Percentiles rank a stretch among this genome's conserved stretches.
Conservation (phyloP, 2,329 filamentous ascomycete genomes). For the Lachnellula suecica region DNA sequence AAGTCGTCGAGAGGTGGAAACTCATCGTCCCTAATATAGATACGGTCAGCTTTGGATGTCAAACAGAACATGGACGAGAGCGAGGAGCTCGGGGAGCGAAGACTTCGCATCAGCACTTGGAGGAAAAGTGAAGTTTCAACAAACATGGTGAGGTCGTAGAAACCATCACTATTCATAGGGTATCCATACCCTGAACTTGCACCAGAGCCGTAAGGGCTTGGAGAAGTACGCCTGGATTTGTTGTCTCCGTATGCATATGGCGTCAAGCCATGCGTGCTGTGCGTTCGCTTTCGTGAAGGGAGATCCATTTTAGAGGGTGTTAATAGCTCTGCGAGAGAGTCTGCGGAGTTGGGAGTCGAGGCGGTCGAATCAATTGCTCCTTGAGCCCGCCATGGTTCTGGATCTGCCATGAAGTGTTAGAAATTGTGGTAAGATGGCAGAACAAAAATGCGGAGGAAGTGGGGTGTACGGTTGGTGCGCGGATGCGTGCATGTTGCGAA, state of each 20-base stretch:
- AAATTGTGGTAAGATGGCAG: not conserved
- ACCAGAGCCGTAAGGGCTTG: slow-evolving; percentile 24
- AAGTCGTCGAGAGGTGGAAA: slow-evolving; percentile 19
- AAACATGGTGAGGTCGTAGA: slow-evolving; percentile 25
- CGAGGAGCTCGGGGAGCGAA: not conserved
- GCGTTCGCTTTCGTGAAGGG: slow-evolving; percentile 30
- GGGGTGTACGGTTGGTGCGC: not conserved
- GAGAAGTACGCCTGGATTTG: slow-evolving; percentile 32
- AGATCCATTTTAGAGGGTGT: slow-evolving; percentile 19
- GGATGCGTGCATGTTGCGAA: not conserved
- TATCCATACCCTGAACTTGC: slow-evolving; percentile 30
- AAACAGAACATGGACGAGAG: not conserved
- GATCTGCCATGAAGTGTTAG: slow-evolving; percentile 15
- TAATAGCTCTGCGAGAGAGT: slow-evolving; percentile 14
- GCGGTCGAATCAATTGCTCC: slow-evolving; percentile 17
- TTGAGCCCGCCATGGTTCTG: not conserved
- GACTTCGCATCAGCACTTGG: not conserved
- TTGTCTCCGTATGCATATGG: slow-evolving; percentile 14
- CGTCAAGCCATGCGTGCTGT: slow-evolving; percentile 23
- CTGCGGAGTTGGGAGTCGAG: slow-evolving; percentile 24
- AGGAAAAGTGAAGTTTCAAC: slow-evolving; percentile 16
- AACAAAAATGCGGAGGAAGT: not conserved
- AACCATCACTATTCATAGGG: slow-evolving; percentile 20
- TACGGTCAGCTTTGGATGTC: slow-evolving; percentile 6
- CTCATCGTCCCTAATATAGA: slow-evolving; percentile 26